Evolutionary conservation across 2,329 filamentous ascomycete species (phyloP).

Genomic region (Fusarium cicatricum): DNA sequence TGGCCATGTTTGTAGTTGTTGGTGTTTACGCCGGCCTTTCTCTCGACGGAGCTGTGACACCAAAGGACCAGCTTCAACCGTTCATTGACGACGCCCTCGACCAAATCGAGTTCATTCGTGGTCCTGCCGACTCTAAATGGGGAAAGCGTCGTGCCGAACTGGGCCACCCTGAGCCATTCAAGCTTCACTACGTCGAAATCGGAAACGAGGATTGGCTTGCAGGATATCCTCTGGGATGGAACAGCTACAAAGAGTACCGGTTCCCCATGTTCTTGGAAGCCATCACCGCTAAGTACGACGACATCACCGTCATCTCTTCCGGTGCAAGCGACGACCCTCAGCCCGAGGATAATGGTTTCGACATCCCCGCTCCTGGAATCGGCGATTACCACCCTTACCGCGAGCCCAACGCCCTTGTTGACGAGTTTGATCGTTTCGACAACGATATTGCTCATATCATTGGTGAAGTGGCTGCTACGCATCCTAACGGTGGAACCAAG

Average conservation of each 20-base stretch:
- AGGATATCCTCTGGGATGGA: constrained; percentile 55
- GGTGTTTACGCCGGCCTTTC: constrained; percentile 66
- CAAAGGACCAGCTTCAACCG: constrained; percentile 60
- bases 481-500: constrained; percentile 60
- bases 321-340: constrained; percentile 52
- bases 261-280: constrained; percentile 68
- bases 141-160: constrained; percentile 65
- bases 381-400: constrained; percentile 63
- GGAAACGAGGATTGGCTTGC: constrained; percentile 74
- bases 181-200: constrained; percentile 68
- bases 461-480: constrained; percentile 61
- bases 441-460: constrained; percentile 52
- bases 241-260: constrained; percentile 62
- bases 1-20: constrained; percentile 51
- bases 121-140: constrained; percentile 61
- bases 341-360: constrained; percentile 37
- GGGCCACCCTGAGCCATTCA: constrained; percentile 69
- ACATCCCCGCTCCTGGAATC: constrained; percentile 53
- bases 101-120: constrained; percentile 70
- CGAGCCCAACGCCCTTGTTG: constrained; percentile 59
- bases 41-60: constrained; percentile 60
- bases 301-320: constrained; percentile 64
- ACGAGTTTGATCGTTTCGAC: constrained; percentile 62
- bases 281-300: constrained; percentile 63
- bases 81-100: constrained; percentile 68